These are phyloP conservation scores for Peniophora sp. DNA, from an alignment of 1,284 basidiomycete species.

Conservation along the genomic window DNA sequence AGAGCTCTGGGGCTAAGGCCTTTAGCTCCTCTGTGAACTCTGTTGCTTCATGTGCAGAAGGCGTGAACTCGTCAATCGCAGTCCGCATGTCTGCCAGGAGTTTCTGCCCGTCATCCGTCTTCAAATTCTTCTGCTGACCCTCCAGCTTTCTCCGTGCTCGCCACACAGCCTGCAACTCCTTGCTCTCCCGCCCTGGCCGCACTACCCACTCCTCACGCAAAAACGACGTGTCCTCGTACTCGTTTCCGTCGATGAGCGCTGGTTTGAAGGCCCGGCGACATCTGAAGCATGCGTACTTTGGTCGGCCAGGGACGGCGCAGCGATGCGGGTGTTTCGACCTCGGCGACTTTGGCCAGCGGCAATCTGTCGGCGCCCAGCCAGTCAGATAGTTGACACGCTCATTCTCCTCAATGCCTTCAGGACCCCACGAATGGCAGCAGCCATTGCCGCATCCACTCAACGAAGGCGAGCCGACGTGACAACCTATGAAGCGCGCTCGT, in stretches of 20 bases:
- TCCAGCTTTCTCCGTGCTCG: neutral
- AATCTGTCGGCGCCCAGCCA: neutral
- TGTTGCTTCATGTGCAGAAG: too few relatives aligned
- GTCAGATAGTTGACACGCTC: slow-evolving; percentile 1
- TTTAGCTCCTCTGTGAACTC: neutral
- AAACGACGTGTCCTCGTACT: slow-evolving; percentile 1
- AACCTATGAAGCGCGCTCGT: slow-evolving; percentile 5
- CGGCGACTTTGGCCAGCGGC: neutral
- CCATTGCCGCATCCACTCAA: slow-evolving; percentile 5
- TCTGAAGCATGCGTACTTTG: slow-evolving; percentile 7
- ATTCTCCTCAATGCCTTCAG: slow-evolving; percentile 1
- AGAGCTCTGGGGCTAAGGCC: slow-evolving; percentile 1
- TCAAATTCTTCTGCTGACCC: too few relatives aligned
- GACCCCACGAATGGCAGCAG: slow-evolving; percentile 6
- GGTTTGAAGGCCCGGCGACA: slow-evolving; percentile 8
- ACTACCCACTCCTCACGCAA: neutral
- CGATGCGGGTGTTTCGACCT: neutral
- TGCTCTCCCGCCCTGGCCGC: neutral
- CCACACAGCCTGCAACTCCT: neutral
- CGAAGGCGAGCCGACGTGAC: slow-evolving; percentile 4
- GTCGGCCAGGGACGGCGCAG: slow-evolving; percentile 4
- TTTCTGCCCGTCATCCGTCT: too few relatives aligned
- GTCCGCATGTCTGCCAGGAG: too few relatives aligned
- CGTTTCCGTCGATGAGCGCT: slow-evolving; percentile 2
- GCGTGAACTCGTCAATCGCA: too few relatives aligned